Conservation (phyloP, 2,329 filamentous ascomycete genomes). For the Beauveria caledonica region DNA sequence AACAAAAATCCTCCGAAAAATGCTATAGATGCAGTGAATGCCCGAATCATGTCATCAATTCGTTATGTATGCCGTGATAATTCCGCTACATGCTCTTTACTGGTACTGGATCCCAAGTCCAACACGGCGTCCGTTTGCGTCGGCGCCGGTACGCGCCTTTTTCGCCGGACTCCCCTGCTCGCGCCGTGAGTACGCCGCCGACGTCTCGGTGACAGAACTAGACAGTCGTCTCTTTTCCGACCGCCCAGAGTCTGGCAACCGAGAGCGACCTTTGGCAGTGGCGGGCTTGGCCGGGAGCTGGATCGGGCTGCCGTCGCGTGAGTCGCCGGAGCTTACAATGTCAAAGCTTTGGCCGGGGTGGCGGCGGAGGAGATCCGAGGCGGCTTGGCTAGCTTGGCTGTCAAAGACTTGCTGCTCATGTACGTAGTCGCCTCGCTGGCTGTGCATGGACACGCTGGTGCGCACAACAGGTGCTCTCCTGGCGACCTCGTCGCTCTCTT, state of each 20-base stretch:
- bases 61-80: neutral
- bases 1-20: neutral
- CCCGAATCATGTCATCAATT: neutral
- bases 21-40: neutral
- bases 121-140: constrained; percentile 32
- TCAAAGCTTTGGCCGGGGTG: constrained; percentile 47
- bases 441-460: constrained; percentile 21
- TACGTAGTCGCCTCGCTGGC: constrained; percentile 14
- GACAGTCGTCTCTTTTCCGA: constrained; percentile 45
- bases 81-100: constrained; percentile 10
- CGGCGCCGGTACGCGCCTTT: constrained; percentile 37
- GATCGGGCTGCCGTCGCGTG: constrained; percentile 35
- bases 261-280: constrained; percentile 41
- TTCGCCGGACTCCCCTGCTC: constrained; percentile 41
- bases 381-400: constrained; percentile 70
- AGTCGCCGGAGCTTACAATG: constrained; percentile 34
- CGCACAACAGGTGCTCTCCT: constrained; percentile 19
- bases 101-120: constrained; percentile 47
- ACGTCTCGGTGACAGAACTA: constrained; percentile 24
- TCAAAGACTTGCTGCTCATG: constrained; percentile 50
- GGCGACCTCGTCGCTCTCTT: constrained; percentile 49
- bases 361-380: constrained; percentile 64
- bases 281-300: constrained; percentile 21
- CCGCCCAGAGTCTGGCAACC: constrained; percentile 29
- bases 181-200: constrained; percentile 16